phyloP scores from a whole-genome alignment of 192 early-diverging fungal species.

The Coemansia sp. region DNA sequence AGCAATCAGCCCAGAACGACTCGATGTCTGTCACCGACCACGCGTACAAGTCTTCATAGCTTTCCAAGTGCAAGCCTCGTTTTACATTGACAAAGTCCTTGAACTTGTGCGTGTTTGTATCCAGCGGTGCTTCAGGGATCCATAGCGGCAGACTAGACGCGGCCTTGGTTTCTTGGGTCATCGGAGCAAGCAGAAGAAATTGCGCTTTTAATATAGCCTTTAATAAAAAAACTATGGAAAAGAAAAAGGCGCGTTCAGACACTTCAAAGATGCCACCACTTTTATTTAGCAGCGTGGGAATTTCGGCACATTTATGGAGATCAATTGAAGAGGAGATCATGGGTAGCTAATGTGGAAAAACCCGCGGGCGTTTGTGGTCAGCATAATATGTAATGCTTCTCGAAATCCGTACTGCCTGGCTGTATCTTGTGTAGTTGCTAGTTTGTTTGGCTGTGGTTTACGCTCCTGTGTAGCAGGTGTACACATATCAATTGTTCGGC shows the following conservation, averaged over 20 bases:
- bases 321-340: conserved; percentile 2
- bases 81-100: conserved; percentile 69
- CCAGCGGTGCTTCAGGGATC: conserved; percentile 58
- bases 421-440: not conserved
- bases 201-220: not conserved
- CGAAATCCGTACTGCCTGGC: not conserved
- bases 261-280: not conserved
- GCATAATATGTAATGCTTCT: conserved; percentile 12
- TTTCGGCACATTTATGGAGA: not conserved
- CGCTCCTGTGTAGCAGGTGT: not conserved
- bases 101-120: conserved; percentile 73
- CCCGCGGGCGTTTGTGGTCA: conserved; percentile 33
- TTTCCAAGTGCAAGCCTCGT: conserved; percentile 50
- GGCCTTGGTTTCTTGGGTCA: conserved; percentile 20
- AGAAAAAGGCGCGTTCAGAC: not conserved
- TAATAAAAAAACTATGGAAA: not conserved
- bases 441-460: not conserved
- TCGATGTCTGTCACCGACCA: conserved; percentile 79
- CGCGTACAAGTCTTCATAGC: conserved; percentile 75
- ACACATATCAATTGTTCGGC: not conserved
- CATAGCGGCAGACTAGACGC: conserved; percentile 56
- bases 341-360: conserved; percentile 40
- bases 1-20: conserved; percentile 85
- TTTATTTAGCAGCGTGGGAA: conserved; percentile 3
- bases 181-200: conserved; percentile 3